phyloP scores from a whole-genome alignment of 2,329 filamentous ascomycete genomes.

The Scedosporium boydii region DNA sequence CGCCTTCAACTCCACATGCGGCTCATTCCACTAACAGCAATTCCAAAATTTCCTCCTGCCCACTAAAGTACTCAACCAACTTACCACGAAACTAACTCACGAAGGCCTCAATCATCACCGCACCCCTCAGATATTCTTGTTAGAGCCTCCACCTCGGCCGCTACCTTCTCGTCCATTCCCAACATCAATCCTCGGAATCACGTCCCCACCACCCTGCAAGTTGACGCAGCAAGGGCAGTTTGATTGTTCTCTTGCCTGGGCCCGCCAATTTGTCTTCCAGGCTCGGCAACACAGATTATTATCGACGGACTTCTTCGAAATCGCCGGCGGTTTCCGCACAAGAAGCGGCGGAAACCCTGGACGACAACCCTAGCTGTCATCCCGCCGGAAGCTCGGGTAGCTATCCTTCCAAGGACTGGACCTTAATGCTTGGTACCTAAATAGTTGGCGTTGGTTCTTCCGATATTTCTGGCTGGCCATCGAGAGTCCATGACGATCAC shows the following conservation, averaged over 20 bases:
- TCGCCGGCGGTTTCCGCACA: background rate
- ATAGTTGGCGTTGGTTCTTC: background rate
- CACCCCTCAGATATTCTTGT: background rate
- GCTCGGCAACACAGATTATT: background rate
- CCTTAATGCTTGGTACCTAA: background rate
- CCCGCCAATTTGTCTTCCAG: too few relatives aligned
- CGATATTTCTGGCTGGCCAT: background rate
- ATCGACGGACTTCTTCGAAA: background rate
- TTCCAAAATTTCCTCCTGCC: background rate
- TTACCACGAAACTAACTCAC: too few relatives aligned
- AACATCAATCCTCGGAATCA: background rate
- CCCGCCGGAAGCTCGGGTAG: slow-evolving; percentile 2
- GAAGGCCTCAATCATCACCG: background rate
- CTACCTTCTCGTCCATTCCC: background rate
- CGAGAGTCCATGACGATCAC: background rate
- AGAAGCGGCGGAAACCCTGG: background rate
- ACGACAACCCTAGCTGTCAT: background rate
- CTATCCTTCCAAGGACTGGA: background rate
- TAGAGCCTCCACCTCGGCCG: background rate
- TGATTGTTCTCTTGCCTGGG: background rate
- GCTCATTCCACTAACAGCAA: background rate
- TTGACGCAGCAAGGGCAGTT: background rate
- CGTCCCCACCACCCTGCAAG: background rate
- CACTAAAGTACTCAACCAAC: too few relatives aligned
- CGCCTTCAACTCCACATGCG: too few relatives aligned